Evolutionary conservation across 345 rosid species (phyloP).

Genomic region (Citrus australasica): DNA sequence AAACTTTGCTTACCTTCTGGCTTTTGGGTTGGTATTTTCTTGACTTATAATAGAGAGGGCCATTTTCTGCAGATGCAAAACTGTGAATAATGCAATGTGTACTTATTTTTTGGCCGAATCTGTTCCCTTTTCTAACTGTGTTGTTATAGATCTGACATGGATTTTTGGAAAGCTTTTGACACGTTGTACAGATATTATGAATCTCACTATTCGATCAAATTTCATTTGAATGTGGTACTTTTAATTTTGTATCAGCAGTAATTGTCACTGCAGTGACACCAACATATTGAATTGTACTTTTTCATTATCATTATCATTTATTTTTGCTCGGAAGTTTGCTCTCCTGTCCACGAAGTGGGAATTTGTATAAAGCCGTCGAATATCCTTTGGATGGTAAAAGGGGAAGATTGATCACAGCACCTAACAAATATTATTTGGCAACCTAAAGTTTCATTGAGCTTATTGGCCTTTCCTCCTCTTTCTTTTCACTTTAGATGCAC

Average conservation of each 20-base stretch:
- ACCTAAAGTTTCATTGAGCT: too few species aligned
- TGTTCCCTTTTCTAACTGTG: not conserved
- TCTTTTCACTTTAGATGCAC: too few species aligned
- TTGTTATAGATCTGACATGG: not conserved
- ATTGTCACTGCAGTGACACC: not conserved
- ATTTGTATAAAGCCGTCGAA: not conserved
- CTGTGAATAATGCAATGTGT: not conserved
- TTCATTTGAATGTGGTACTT: not conserved
- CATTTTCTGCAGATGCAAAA: not conserved
- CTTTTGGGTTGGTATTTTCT: not conserved
- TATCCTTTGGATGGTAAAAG: not conserved
- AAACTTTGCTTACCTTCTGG: not conserved
- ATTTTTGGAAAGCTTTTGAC: not conserved
- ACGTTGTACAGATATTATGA: slow-evolving; percentile 5
- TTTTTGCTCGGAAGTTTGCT: not conserved
- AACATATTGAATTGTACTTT: not conserved
- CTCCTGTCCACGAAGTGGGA: not conserved
- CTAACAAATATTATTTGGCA: not conserved
- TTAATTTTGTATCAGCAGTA: not conserved
- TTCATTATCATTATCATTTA: too few species aligned
- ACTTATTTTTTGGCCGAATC: not conserved
- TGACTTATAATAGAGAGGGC: not conserved
- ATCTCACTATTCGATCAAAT: not conserved
- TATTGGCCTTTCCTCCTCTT: too few species aligned
- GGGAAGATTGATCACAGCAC: not conserved